A percentile compares a stretch with the other conserved stretches of the same genome.
Conservation (phyloP, 345 rosid species). For the Erodium maritimum region DNA sequence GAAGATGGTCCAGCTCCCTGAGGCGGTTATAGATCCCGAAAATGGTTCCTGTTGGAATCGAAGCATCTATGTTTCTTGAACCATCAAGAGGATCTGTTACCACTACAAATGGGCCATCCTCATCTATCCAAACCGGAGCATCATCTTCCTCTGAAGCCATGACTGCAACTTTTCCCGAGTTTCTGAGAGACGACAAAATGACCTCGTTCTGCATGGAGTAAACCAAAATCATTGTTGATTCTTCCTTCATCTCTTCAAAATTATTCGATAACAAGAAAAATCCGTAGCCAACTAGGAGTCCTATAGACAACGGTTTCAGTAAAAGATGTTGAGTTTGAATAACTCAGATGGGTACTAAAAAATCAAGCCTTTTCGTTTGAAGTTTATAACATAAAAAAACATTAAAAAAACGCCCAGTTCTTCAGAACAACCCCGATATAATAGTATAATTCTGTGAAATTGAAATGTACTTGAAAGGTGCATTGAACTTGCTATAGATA, state of each 20-base stretch:
- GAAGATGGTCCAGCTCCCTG: slow-evolving; percentile 64
- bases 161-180: slow-evolving; percentile 78
- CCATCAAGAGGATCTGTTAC: slow-evolving; percentile 94
- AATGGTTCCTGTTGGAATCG: slow-evolving; percentile 85
- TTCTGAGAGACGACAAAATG: slow-evolving; percentile 57
- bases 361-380: too few relatives aligned
- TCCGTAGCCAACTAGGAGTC: too few relatives aligned
- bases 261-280: too few relatives aligned
- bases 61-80: slow-evolving; percentile 82
- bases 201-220: slow-evolving; percentile 52
- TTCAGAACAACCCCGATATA: too few relatives aligned
- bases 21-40: slow-evolving; percentile 68
- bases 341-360: too few relatives aligned
- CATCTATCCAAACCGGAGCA: slow-evolving; percentile 58
- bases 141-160: slow-evolving; percentile 96
- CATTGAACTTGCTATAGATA: too few relatives aligned
- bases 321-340: too few relatives aligned
- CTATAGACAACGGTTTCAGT: too few relatives aligned
- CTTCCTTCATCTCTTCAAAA: not conserved
- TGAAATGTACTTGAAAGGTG: too few relatives aligned
- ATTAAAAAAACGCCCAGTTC: too few relatives aligned
- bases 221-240: not conserved
- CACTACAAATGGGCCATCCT: slow-evolving; percentile 63
- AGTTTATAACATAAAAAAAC: too few relatives aligned
- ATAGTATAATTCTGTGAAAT: too few relatives aligned